Evolutionary conservation across 129 eudicot species (phyloP), one percentile per base, ranked within the genome.

Genomic region (Glebionis coronaria): DNA sequence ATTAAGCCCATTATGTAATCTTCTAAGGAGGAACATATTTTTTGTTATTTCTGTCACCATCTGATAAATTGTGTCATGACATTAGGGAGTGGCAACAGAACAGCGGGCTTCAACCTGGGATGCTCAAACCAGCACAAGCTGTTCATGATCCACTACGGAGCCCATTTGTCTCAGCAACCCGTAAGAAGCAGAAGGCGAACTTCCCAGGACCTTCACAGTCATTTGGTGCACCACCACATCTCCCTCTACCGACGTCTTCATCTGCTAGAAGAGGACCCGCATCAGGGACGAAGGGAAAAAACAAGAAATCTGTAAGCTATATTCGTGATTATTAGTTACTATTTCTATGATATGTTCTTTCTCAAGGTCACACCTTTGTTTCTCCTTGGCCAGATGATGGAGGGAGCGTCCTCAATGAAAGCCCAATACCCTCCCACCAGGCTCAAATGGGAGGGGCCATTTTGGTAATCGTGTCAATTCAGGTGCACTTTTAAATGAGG

Each of bases 41-140:
- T 3, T 59, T 2, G n/a, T 67, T 35, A 16, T 56, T 71, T 45
- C 8, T 65, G 11, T 7, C 4, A 20, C 10, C 5, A 3, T 27
- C 29, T 27, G 9, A 20, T 54, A 54, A 8, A 45, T 15, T 52
- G 19, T 52, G 56, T 13, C 20, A 15, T 69, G 51, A 66, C 50
- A 67, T 53, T 52, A 91, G 97, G 84, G 97, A 91, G 63, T 85
- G 97, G 97, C 83, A 96, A 78, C 82, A 87, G 73, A 65, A 88
- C 3, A 83, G 82, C 64, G 93, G 86, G 31, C 67, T 61, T 72
- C 97, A 87, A 79, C 79, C 83, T 59, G 90, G 80, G 68, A 76
- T 82, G 80, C 84, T 63, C 66, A 64, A 73, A 45, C 18, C 85
- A 46, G 69, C 80, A 68, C 94, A 76, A 71, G 79, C 90, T 12